A percentile compares a stretch with the other conserved stretches of the same genome.
These are phyloP conservation scores for Teratosphaeria pseudoeucalypti DNA, from an alignment of 2,329 filamentous ascomycete genomes.

Conservation along the genomic window DNA sequence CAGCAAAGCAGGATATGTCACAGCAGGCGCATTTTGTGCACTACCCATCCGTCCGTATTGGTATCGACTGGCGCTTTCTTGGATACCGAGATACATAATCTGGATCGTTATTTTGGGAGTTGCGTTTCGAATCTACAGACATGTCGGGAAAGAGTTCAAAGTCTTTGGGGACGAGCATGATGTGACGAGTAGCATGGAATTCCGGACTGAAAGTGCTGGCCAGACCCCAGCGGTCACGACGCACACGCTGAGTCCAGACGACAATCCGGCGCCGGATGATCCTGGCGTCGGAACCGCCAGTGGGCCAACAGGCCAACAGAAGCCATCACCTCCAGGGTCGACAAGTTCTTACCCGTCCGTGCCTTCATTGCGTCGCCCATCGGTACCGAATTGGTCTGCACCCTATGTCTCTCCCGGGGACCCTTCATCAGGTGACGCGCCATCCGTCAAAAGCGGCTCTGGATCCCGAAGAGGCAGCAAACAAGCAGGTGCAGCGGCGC, in stretches of 20 bases:
- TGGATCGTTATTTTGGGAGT: constrained; percentile 53
- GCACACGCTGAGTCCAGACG: neutral
- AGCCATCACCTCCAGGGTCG: neutral
- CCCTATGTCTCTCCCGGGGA: constrained; percentile 2
- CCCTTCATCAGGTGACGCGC: neutral
- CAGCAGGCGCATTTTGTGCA: constrained; percentile 59
- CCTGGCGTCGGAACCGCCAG: neutral
- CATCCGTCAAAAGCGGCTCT: constrained; percentile 4
- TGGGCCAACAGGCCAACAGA: neutral
- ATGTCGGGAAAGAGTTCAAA: constrained; percentile 44
- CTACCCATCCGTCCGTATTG: constrained; percentile 57
- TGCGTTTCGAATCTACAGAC: constrained; percentile 60
- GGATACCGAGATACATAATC: constrained; percentile 65
- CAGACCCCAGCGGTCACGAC: neutral
- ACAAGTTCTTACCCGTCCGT: neutral
- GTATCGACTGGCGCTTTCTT: constrained; percentile 58
- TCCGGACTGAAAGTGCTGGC: constrained; percentile 4
- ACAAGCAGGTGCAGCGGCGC: constrained; percentile 7
- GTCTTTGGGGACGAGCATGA: constrained; percentile 25
- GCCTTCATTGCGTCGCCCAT: constrained; percentile 5
- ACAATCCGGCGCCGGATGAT: constrained; percentile 17
- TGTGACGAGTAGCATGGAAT: constrained; percentile 4
- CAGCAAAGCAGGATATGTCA: constrained; percentile 40
- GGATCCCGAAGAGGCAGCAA: constrained; percentile 20
- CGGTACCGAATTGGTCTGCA: constrained; percentile 8